phyloP scores from a whole-genome alignment of 352 stramenopile species.

The Pilasporangium apinafurcum region DNA sequence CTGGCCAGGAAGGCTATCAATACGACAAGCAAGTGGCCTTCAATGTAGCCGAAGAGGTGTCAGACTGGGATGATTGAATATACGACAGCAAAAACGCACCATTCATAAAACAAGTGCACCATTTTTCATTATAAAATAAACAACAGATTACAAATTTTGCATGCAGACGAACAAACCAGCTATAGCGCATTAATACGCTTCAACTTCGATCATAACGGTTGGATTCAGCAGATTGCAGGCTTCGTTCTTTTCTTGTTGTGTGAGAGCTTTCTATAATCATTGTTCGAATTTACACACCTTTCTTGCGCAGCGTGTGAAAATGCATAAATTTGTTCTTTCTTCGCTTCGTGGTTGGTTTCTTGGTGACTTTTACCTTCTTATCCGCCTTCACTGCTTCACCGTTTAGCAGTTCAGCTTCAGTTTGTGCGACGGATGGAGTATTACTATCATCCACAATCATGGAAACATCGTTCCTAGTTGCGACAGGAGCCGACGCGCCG shows the following conservation, averaged over 20 bases:
- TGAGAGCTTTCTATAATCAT: constrained; percentile 17
- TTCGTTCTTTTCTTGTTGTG: not conserved
- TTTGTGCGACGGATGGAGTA: constrained; percentile 21
- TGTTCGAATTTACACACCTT: constrained; percentile 79
- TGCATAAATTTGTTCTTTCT: constrained; percentile 82
- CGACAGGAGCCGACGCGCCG: constrained; percentile 31
- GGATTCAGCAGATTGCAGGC: too few relatives aligned
- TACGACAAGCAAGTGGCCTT: constrained; percentile 72
- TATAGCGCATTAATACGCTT: too few relatives aligned
- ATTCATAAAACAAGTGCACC: constrained; percentile 2
- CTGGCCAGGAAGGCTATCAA: constrained; percentile 43
- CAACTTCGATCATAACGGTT: too few relatives aligned
- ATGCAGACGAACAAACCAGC: too few relatives aligned
- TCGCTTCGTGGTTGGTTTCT: constrained; percentile 35
- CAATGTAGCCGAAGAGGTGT: constrained; percentile 29
- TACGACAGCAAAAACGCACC: not conserved
- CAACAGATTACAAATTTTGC: constrained; percentile 34
- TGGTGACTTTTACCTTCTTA: constrained; percentile 43
- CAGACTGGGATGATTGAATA: constrained; percentile 51
- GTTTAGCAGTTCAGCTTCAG: constrained; percentile 44
- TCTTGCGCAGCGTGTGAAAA: constrained; percentile 85
- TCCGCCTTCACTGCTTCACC: constrained; percentile 38
- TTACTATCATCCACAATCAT: constrained; percentile 34
- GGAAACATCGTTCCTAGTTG: constrained; percentile 14
- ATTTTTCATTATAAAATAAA: constrained; percentile 48